Base-by-base conservation (phyloP, 2,329 filamentous ascomycete species). In the Neofusicoccum parvum region DNA sequence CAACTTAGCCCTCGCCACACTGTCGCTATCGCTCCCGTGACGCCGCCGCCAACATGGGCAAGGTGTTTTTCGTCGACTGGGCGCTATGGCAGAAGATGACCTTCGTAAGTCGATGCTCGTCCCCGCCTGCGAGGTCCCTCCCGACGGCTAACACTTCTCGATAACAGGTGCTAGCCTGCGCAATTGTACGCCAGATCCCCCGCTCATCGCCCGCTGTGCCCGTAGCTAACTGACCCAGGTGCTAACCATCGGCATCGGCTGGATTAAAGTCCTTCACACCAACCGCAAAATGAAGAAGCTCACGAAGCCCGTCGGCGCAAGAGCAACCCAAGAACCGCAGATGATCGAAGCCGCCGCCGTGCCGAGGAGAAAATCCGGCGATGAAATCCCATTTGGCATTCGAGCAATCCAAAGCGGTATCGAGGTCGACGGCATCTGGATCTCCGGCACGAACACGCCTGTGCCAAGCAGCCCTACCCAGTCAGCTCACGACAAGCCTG, bases 61-160 rank as follows among this genome's bases (percentile, higher is more conserved):
- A 75, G 23, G 67, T 67, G 43, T 83, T 83, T 74, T 84, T 83
- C 70, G 72, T 67, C 20, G 75, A 69, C 58, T 96, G 92, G 93
- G 81, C 86, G 70, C 80, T 95, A 72, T 97, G 93, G 93, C 87
- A 95, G 83, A 88, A 96, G 81, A 89, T 97, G 88, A 91, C 89
- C 62, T 92, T 96, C 81, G 93, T 96, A 81, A 83, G 91, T 84
- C 20, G 36, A 14, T 59, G 32, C 58, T 27, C 46, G 17, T 27
- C 51, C 32, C 12, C 39, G 50, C 10, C 17, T 54, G 62, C 51
- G 41, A 50, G 50, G 32, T 37, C 62, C 62, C 49, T 56, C 46
- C 50, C 62, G 32, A 54, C 45, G 68, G 68, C 73, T 77, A 72
- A 77, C 72, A 49, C 15, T 62, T 54, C 43, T 39, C 41, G 32